Evolutionary conservation across 495 filamentous ascomycete genomes (phyloP), one percentile per base, ranked within the genome.

Genomic region (Xylaria bambusicola): DNA sequence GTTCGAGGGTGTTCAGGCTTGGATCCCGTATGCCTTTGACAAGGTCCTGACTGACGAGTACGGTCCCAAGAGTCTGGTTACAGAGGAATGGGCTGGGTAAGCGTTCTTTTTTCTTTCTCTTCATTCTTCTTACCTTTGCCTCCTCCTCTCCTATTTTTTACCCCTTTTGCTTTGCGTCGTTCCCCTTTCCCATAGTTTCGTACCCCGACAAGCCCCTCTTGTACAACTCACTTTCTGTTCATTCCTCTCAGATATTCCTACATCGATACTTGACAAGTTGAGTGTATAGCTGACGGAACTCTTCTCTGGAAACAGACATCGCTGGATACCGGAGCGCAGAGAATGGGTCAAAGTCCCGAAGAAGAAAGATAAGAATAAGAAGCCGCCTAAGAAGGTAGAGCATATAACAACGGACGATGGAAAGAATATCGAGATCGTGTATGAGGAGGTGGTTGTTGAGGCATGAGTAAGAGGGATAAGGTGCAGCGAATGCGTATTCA

Each of bases 1-100:
- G 59, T 96, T 93, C 64, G 92, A 96, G 73, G 89, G 83, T 49
- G 80, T 87, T 20, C 79, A 82, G 12, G 91, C 90, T 13, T 84
- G 84, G 66, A 82, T 96, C 50, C 92, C 92, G 7, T 93, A 83
- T 64, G 80, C 81, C 26, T 95, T 92, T 69, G 82, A 88, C 12
- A 77, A 81, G 56, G 78, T 96, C 23, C 76, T 96, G 58, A 75
- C 79, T 33, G 84, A 87, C 45, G 92, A 96, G 73, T 97, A 97
- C 64, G 84, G 88, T 15, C 61, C 73, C 3, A 81, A 79, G 59
- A 82, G 88, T 6, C 69, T 97, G 66, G 84, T 83, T 0, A 76
- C 78, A 36, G 87, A 84, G 6, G 74, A 80, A 50, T 93, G 85
- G 70, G 73, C 82, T 58, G 86, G 83, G 83, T 89, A 65, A 73